These are phyloP conservation scores for Coniosporium uncinatum DNA, from an alignment of 2,329 filamentous ascomycete genomes.

Conservation along the genomic window DNA sequence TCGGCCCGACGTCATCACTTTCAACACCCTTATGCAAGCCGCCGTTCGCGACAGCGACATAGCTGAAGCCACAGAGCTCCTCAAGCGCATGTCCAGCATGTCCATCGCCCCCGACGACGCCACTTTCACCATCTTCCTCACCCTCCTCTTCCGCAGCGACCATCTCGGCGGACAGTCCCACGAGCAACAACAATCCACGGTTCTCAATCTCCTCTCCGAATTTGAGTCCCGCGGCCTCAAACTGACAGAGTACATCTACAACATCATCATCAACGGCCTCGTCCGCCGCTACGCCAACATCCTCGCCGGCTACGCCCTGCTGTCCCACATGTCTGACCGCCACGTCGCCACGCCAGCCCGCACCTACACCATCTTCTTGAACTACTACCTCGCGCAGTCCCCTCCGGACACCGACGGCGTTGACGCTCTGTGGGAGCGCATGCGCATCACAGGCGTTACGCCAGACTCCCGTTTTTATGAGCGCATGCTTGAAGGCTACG, in stretches of 20 bases:
- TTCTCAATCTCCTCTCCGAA: not conserved
- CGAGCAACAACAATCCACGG: not conserved
- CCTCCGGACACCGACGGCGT: not conserved
- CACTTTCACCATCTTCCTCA: conserved; percentile 70
- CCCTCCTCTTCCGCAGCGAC: conserved; percentile 37
- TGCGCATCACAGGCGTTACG: not conserved
- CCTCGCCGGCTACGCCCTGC: not conserved
- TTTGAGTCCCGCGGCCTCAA: not conserved
- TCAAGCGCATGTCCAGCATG: conserved; percentile 52
- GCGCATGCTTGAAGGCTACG: not conserved
- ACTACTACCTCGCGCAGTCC: not conserved
- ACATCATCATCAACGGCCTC: not conserved
- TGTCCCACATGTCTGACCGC: not conserved
- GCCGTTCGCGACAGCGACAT: conserved; percentile 44
- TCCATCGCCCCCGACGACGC: conserved; percentile 55
- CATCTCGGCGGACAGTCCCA: not conserved
- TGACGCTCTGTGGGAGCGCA: not conserved
- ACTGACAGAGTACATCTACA: not conserved
- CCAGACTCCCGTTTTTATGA: not conserved
- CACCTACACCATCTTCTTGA: not conserved
- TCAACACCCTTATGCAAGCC: conserved; percentile 63
- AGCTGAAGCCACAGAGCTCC: conserved; percentile 43
- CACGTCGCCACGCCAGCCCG: not conserved
- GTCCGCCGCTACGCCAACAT: not conserved
- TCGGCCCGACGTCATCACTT: conserved; percentile 42